phyloP scores from a whole-genome alignment of 2,329 filamentous ascomycete species.

The Alternaria postmessia region DNA sequence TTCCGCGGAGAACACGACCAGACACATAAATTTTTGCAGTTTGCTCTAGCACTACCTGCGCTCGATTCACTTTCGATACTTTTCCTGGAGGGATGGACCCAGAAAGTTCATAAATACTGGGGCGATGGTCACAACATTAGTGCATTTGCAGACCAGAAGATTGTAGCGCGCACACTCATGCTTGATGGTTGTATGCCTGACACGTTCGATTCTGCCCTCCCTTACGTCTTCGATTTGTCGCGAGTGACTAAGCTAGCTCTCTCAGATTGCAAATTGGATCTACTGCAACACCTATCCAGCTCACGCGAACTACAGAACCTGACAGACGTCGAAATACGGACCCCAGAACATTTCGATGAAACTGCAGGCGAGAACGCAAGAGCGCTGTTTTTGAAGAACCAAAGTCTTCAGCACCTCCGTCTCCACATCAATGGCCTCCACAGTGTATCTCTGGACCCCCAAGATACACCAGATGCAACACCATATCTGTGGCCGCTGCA shows the following conservation, averaged over 20 bases:
- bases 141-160: neutral
- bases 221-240: constrained; percentile 7
- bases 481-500: neutral
- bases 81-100: neutral
- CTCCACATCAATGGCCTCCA: neutral
- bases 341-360: neutral
- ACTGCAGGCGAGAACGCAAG: neutral
- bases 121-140: too few relatives aligned
- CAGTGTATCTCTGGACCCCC: neutral
- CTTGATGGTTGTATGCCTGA: constrained; percentile 8
- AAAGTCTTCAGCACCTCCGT: neutral
- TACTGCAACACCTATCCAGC: neutral
- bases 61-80: constrained; percentile 10
- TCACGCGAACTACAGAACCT: constrained; percentile 1
- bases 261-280: neutral
- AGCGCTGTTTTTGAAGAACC: neutral
- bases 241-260: constrained; percentile 9
- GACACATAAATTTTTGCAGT: neutral
- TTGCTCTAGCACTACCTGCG: neutral
- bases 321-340: neutral
- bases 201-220: neutral
- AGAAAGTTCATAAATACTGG: neutral
- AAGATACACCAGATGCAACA: neutral
- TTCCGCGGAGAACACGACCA: neutral
- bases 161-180: neutral